Conservation (phyloP, 1,139 yeast genomes). For the Candida albicans region DNA sequence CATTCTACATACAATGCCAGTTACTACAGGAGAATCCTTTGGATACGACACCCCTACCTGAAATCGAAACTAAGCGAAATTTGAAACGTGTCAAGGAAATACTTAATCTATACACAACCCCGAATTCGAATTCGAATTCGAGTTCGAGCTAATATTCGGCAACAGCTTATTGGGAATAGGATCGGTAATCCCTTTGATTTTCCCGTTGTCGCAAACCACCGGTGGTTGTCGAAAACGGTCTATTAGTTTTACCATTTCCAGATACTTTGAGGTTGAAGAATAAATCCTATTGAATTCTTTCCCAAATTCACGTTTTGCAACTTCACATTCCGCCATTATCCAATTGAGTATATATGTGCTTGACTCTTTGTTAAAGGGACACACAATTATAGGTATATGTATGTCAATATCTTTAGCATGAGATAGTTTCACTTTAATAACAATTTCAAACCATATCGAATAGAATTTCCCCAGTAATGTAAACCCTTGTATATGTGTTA, state of each 20-base stretch:
- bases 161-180: too few species aligned
- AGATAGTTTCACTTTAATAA: constrained; percentile 48
- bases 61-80: constrained; percentile 12
- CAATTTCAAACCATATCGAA: constrained; percentile 52
- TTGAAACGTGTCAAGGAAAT: constrained; percentile 6
- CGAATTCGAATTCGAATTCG: constrained; percentile 31
- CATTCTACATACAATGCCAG: constrained; percentile 16
- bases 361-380: constrained; percentile 51
- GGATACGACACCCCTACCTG: constrained; percentile 8
- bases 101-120: constrained; percentile 36
- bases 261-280: constrained; percentile 22
- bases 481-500: constrained; percentile 47
- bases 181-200: constrained; percentile 35
- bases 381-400: constrained; percentile 51
- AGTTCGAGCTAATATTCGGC: neutral
- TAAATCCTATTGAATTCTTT: constrained; percentile 27
- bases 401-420: constrained; percentile 52
- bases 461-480: constrained; percentile 54
- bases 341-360: constrained; percentile 48
- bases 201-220: constrained; percentile 29
- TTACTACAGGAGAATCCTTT: constrained; percentile 9
- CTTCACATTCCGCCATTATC: constrained; percentile 54
- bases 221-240: constrained; percentile 29
- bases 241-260: constrained; percentile 24
- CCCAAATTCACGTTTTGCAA: constrained; percentile 41